phyloP scores from a whole-genome alignment of 208 protist species.

The Cochliopodium minus region DNA sequence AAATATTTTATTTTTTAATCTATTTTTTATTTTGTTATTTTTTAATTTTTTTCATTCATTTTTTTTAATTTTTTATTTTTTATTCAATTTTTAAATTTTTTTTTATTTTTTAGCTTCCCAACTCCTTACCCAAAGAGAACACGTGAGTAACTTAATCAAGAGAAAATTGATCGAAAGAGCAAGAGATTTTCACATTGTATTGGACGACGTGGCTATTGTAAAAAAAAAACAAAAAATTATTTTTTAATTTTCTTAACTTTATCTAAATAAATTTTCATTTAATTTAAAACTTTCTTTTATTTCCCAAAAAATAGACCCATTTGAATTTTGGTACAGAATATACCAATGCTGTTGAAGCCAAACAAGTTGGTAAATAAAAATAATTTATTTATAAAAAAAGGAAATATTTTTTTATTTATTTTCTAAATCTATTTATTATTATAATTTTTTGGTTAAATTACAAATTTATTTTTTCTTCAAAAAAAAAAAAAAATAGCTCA shows the following conservation, averaged over 20 bases:
- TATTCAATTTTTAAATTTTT: neutral
- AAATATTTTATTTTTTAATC: neutral
- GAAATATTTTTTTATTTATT: too few species aligned
- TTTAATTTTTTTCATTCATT: neutral
- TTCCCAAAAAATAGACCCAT: slow-evolving; percentile 36
- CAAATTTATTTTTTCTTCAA: too few species aligned
- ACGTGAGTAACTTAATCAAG: slow-evolving; percentile 69
- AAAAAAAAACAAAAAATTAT: too few species aligned
- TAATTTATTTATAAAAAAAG: too few species aligned
- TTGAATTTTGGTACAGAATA: slow-evolving; percentile 84
- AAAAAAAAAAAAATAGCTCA: too few species aligned
- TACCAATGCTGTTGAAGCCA: slow-evolving; percentile 72
- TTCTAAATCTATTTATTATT: too few species aligned
- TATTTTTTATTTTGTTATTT: neutral
- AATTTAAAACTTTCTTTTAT: too few species aligned
- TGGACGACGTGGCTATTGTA: slow-evolving; percentile 93
- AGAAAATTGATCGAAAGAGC: slow-evolving; percentile 74
- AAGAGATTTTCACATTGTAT: slow-evolving; percentile 82
- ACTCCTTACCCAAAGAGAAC: slow-evolving; percentile 81
- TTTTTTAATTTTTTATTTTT: neutral
- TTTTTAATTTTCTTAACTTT: too few species aligned
- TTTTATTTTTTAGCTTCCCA: slow-evolving; percentile 94
- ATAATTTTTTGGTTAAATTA: too few species aligned
- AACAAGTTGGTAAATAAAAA: too few species aligned
- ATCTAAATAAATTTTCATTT: too few species aligned